Base-by-base conservation (phyloP, 2,329 filamentous ascomycete species). In the Ophiocordyceps unilateralis region DNA sequence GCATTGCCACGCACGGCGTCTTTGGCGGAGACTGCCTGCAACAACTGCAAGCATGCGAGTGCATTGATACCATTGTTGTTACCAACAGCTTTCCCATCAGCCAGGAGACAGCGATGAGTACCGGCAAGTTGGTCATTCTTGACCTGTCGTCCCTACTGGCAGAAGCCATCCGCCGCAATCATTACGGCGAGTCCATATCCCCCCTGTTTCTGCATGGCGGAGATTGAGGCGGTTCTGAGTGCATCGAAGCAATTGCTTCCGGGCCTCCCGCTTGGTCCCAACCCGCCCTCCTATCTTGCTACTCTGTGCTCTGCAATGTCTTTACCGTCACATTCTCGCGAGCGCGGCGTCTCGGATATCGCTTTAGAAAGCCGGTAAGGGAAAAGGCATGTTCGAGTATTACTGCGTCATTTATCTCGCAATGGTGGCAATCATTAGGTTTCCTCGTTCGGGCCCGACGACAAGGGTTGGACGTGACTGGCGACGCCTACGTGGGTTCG, bases 11-110 rank as follows among this genome's bases (percentile, higher is more conserved):
- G 0, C 91, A 98, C 56, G 91, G 88, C 36, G 74, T 98, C 30
- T 96, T 98, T 60, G 88, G 88, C 20, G 83, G 80, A 39, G 84
- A 95, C 57, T 85, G 83, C 49, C 74, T 98, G 15, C 81, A 87
- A 54, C 85, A 95, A 60, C 77, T 98, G 66, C 81, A 93, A 59
- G 78, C 78, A 41, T 96, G 91, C 68, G 82, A 89, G 53, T 93
- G 86, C 65, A 96, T 98, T 57, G 81, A 95, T 58, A 74, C 81
- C 53, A 89, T 98, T 51, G 78, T 98, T 43, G 88, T 96, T 53
- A 98, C 91, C 28, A 96, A 98, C 65, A 93, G 88, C 44, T 96
- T 96, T 61, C 91, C 91, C 3, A 93, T 98, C 49, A 74, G 79
- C 20, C 77, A 81, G 45, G 77, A 83, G 49, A 80, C 82, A 60